phyloP scores from a whole-genome alignment of 805 yeast genomes.

The Zygoascus bituminiphila region DNA sequence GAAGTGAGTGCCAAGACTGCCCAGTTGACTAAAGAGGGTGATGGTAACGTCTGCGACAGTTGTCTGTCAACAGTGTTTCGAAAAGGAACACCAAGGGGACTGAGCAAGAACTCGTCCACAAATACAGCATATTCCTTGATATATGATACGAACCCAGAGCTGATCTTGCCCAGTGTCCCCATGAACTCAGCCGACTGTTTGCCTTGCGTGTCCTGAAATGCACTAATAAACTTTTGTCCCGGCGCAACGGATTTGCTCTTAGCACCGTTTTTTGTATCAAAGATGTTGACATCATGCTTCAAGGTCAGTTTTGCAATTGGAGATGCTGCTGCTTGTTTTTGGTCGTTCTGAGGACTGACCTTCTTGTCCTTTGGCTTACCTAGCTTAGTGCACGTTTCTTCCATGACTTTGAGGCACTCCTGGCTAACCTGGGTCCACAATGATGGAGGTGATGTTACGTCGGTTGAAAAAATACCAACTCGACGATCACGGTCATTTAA shows the following conservation, averaged over 20 bases:
- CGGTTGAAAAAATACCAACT: conserved; percentile 25
- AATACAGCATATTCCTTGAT: conserved; percentile 7
- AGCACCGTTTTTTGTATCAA: neutral
- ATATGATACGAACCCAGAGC: neutral
- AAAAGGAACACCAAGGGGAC: conserved; percentile 27
- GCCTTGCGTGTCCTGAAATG: conserved; percentile 22
- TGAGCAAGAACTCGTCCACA: conserved; percentile 15
- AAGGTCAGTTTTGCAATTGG: neutral
- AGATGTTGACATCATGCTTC: neutral
- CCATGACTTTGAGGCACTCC: conserved; percentile 19
- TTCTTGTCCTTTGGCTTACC: conserved; percentile 3
- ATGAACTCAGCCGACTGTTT: conserved; percentile 17
- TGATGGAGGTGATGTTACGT: conserved; percentile 25
- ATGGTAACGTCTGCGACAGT: conserved; percentile 21
- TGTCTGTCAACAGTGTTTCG: conserved; percentile 27
- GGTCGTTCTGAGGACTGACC: neutral
- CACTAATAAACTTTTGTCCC: conserved; percentile 15
- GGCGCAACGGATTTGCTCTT: neutral
- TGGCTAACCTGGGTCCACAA: conserved; percentile 28
- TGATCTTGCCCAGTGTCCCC: conserved; percentile 7
- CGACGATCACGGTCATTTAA: conserved; percentile 26
- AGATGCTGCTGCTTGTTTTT: neutral
- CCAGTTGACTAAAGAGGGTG: conserved; percentile 20
- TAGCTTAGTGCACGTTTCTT: conserved; percentile 8
- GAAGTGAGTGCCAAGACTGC: conserved; percentile 28